A percentile compares a stretch with the other conserved stretches of the same genome.
Conservation (phyloP, 495 filamentous ascomycete species). For the Hypoxylon lienhwacheense region DNA sequence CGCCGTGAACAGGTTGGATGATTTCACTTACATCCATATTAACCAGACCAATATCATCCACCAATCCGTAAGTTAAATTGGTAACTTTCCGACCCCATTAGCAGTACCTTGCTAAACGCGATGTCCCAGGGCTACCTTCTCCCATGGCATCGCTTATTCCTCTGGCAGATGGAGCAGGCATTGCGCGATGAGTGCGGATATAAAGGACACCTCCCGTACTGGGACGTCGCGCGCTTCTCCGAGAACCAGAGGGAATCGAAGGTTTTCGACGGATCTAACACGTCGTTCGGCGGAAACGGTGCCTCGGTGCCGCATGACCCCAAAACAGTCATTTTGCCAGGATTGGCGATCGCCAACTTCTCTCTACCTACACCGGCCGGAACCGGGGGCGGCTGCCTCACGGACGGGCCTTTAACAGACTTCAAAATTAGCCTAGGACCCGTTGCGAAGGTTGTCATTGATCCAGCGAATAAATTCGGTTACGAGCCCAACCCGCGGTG, state of each 20-base stretch:
- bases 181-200: conserved; percentile 72
- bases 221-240: conserved; percentile 64
- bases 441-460: conserved; percentile 40
- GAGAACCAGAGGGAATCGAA: conserved; percentile 54
- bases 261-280: conserved; percentile 63
- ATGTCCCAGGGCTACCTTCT: conserved; percentile 61
- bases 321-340: conserved; percentile 28
- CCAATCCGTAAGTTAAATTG: conserved; percentile 43
- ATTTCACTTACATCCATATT: conserved; percentile 70
- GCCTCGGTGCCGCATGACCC: conserved; percentile 39
- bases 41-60: conserved; percentile 64
- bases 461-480: conserved; percentile 32
- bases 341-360: conserved; percentile 30
- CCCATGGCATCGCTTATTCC: conserved; percentile 71
- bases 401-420: conserved; percentile 56
- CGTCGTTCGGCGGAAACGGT: conserved; percentile 65
- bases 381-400: conserved; percentile 66
- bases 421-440: conserved; percentile 25
- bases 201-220: conserved; percentile 58
- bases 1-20: conserved; percentile 55
- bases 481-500: conserved; percentile 58
- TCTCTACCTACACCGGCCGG: conserved; percentile 48
- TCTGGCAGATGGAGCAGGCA: conserved; percentile 63
- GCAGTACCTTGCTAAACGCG: neutral
- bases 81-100: neutral